These are phyloP conservation scores for Suhomyces sp. DNA, from an alignment of 805 yeast species.

Conservation along the genomic window DNA sequence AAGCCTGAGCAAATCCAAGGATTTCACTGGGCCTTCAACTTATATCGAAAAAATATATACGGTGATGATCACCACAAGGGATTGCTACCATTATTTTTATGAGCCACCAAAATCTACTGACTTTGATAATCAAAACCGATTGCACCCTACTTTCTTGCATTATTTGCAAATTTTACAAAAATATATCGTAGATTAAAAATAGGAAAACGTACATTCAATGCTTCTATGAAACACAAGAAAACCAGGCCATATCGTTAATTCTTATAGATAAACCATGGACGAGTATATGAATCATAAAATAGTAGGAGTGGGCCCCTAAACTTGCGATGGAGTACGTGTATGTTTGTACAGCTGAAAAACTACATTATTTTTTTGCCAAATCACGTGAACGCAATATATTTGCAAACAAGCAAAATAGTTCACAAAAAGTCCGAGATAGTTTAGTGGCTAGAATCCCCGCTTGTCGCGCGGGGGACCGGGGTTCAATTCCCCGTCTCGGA, in stretches of 20 bases:
- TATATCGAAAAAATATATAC: not conserved
- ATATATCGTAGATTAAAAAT: too few relatives aligned
- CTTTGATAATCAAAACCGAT: too few relatives aligned
- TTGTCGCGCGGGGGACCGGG: constrained; percentile 9
- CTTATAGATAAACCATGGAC: not conserved
- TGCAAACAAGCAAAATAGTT: not conserved
- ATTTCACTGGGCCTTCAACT: not conserved
- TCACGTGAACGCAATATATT: not conserved
- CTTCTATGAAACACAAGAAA: not conserved
- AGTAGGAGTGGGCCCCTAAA: too few relatives aligned
- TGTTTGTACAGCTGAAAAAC: too few relatives aligned
- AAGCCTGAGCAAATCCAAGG: not conserved
- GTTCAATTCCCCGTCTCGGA: constrained; percentile 9
- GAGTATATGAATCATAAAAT: not conserved
- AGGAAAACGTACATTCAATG: too few relatives aligned
- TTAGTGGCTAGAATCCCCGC: constrained; percentile 8
- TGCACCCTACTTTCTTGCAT: too few relatives aligned
- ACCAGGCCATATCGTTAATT: not conserved
- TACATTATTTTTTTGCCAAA: too few relatives aligned
- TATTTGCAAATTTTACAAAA: not conserved
- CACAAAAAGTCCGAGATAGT: constrained; percentile 3
- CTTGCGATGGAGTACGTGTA: too few relatives aligned
- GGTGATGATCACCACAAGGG: not conserved
- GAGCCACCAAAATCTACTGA: too few relatives aligned
- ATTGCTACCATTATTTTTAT: not conserved